These are phyloP conservation scores for Penicillium malachiteum DNA, from an alignment of 495 filamentous ascomycete species.

Conservation along the genomic window DNA sequence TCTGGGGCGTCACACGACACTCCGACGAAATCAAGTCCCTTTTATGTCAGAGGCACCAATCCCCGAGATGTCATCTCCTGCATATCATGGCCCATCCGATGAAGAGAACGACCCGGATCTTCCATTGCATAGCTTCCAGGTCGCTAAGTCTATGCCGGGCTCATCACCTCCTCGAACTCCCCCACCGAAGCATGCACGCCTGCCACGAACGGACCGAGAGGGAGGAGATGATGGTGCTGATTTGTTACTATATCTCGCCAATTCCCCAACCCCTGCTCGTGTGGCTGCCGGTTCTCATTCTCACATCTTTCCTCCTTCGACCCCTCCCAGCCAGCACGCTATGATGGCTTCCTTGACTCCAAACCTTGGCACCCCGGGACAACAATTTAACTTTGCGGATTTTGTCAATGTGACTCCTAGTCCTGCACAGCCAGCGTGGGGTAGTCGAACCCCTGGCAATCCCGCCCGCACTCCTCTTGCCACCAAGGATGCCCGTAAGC, in stretches of 20 bases:
- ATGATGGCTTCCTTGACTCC: constrained; percentile 55
- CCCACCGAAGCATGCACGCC: constrained; percentile 61
- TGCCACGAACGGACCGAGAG: constrained; percentile 41
- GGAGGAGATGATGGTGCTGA: constrained; percentile 82
- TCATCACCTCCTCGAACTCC: constrained; percentile 84
- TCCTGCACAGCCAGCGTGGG: constrained; percentile 83
- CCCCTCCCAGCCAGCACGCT: constrained; percentile 77
- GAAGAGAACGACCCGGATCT: constrained; percentile 74
- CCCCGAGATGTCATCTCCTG: constrained; percentile 58
- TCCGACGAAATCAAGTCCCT: constrained; percentile 56
- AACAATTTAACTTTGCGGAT: constrained; percentile 90
- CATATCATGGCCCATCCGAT: constrained; percentile 60
- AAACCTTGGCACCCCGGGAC: constrained; percentile 57
- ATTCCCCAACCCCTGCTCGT: constrained; percentile 82
- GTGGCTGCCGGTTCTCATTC: constrained; percentile 35
- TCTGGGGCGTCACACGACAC: constrained; percentile 31
- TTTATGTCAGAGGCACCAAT: constrained; percentile 75
- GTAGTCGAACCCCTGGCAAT: constrained; percentile 55
- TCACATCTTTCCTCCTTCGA: constrained; percentile 70
- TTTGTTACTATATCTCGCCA: constrained; percentile 85
- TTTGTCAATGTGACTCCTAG: constrained; percentile 97
- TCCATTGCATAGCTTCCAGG: constrained; percentile 72
- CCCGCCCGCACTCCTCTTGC: constrained; percentile 59
- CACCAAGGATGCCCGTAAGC: constrained; percentile 55
- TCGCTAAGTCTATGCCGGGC: constrained; percentile 52